Conservation (phyloP, 306 rosid genomes). For the Luffa aegyptiaca region DNA sequence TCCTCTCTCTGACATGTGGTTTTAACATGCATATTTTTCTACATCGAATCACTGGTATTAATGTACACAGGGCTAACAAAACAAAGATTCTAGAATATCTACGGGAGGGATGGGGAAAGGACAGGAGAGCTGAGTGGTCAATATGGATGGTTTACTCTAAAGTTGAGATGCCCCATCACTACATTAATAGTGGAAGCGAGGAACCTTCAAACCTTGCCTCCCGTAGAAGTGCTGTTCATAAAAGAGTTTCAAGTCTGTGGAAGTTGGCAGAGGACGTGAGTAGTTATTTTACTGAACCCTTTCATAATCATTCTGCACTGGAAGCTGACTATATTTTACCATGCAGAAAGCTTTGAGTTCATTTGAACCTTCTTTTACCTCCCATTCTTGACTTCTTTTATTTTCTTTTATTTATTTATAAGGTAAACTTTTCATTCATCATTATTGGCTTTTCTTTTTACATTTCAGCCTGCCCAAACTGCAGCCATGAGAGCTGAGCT, state of each 20-base stretch:
- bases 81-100: slow-evolving; percentile 52
- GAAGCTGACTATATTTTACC: background rate
- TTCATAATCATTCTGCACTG: background rate
- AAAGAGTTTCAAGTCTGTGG: slow-evolving; percentile 47
- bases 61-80: slow-evolving; percentile 52
- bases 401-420: slow-evolving; percentile 6
- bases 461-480: slow-evolving; percentile 50
- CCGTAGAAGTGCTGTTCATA: slow-evolving; percentile 48
- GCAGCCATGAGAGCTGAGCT: slow-evolving; percentile 76
- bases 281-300: slow-evolving; percentile 7
- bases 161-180: slow-evolving; percentile 93
- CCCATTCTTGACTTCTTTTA: background rate
- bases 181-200: slow-evolving; percentile 41
- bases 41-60: slow-evolving; percentile 13
- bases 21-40: background rate
- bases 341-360: background rate
- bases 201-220: slow-evolving; percentile 36
- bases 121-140: slow-evolving; percentile 87
- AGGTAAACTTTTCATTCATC: background rate
- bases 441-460: background rate
- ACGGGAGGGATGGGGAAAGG: slow-evolving; percentile 60
- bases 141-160: slow-evolving; percentile 93
- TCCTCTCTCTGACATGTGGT: background rate
- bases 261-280: slow-evolving; percentile 78
- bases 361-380: background rate